Evolutionary conservation across 768 basidiomycete species (phyloP), one percentile per base, ranked within the genome.

Genomic region (Calocybe gangraenosa): DNA sequence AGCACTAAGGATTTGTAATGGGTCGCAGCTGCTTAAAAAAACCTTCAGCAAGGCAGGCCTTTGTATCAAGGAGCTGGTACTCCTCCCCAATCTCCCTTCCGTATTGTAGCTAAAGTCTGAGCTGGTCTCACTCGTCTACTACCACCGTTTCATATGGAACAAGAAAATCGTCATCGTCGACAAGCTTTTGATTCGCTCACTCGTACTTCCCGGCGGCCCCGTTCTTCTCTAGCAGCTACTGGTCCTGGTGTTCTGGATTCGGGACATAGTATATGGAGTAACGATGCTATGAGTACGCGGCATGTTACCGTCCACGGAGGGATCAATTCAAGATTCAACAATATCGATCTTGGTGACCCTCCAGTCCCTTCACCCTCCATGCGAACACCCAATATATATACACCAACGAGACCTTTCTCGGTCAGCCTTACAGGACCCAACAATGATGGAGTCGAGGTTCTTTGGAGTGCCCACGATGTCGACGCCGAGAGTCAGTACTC

Each of bases 81-180:
- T 58, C 56, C 44, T 47, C 9, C 35, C 33, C 44, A 34, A 42
- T 35, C 40, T 18, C 25, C 25, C 25, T 6, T 28, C 25, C 11
- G 5, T 11, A 28, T 11, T 30, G n/a, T 25, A 36, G 22, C n/a
- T 36, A 37, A 40, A 51, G 47, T 49, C 56, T 42, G 54, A 57
- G 56, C 58, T 48, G 58, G 58, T 55, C 56, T 60, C 50, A 48
- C 50, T 49, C 49, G 50, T 42, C 39, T 35, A 40, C n/a, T 37
- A 18, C 48, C 8, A 35, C 30, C 38, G 37, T 18, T 40, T 59
- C 59, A 56, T 40, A 49, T 39, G 52, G 53, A 50, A 39, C 44
- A 37, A 46, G 50, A 37, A 51, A 49, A n/a, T 35, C 46, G 52
- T 38, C 54, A 62, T 50, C 58, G 50, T 30, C 54, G 58, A 39